These are phyloP conservation scores for Annulohypoxylon moriforme DNA, from an alignment of 495 filamentous ascomycete species.

Conservation along the genomic window DNA sequence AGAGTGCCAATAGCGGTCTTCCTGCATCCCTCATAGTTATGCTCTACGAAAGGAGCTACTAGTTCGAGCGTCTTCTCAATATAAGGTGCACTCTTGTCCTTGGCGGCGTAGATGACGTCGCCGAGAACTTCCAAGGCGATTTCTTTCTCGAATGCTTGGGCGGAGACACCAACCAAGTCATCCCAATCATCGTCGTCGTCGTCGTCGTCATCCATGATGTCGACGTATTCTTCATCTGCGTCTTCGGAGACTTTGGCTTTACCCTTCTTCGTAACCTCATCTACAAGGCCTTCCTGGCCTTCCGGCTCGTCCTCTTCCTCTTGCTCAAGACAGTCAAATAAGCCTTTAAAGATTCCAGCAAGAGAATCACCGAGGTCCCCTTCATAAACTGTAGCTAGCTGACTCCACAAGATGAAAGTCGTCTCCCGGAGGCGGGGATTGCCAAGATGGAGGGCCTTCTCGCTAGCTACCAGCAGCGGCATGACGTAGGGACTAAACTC, in stretches of 20 bases:
- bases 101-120: constrained; percentile 89
- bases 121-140: constrained; percentile 95
- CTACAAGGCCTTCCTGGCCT: constrained; percentile 77
- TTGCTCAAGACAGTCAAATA: constrained; percentile 86
- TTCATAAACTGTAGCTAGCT: constrained; percentile 91
- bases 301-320: constrained; percentile 89
- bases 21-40: constrained; percentile 91
- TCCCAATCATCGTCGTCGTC: constrained; percentile 87
- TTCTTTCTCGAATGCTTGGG: constrained; percentile 94
- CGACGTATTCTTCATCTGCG: constrained; percentile 69
- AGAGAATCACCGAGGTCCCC: constrained; percentile 91
- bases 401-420: constrained; percentile 96
- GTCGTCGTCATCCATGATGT: constrained; percentile 67
- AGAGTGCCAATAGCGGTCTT: constrained; percentile 90
- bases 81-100: constrained; percentile 65
- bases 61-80: constrained; percentile 90
- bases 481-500: constrained; percentile 90
- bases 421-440: constrained; percentile 93
- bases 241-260: constrained; percentile 73
- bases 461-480: constrained; percentile 87
- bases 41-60: constrained; percentile 81
- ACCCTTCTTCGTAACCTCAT: constrained; percentile 82
- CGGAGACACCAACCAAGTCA: constrained; percentile 79
- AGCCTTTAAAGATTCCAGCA: constrained; percentile 82
- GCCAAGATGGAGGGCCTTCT: constrained; percentile 90